Base-by-base conservation (phyloP, 176 grass and related monocot species). In the Avena sativa region DNA sequence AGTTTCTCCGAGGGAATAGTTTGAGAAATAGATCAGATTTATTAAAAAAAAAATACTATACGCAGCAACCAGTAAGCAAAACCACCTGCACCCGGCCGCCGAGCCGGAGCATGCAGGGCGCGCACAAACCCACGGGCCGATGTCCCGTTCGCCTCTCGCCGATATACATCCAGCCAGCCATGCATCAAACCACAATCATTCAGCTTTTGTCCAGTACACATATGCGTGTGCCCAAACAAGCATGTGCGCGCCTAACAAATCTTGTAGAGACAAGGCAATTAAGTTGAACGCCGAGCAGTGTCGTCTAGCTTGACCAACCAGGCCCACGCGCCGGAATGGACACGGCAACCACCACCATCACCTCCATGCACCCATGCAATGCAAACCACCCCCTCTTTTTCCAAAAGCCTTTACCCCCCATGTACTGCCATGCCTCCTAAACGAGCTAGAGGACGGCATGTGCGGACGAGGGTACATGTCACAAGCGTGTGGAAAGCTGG, bases 261-360 rank as follows among this genome's bases (percentile, higher is more conserved):
- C 44, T 9, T 79, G 30, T 19, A 26, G 50, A 17, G 74, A 55
- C 74, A 77, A 52, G 44, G 65, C 79, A 74, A 74, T 87, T 32
- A 91, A 91, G 34, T 49, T 36, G 64, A 12, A 19, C 50, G 48
- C 73, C 6, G 73, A 65, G 15, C 74, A 12, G 74, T 66, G 80
- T 64, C 67, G 15, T 85, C 32, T 56, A 65, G 43, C 66, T 52
- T 28, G 19, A 78, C 51, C 84, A 61, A 40, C 2, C 58, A 60
- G 60, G 23, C 23, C 58, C 88, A 85, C 12, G 0, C 21, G 0
- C 20, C 36, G 76, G 79, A 62, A 70, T 26, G 50, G 86, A 91
- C 89, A 67, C 21, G 52, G 70, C 81, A 88, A 85, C 89, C 16
- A 84, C 89, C 72, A 12, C 21, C 48, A 30, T 55, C 74, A 25